These are phyloP conservation scores for Hortiboletus rubellus DNA, from an alignment of 1,284 basidiomycete genomes.

Conservation along the genomic window DNA sequence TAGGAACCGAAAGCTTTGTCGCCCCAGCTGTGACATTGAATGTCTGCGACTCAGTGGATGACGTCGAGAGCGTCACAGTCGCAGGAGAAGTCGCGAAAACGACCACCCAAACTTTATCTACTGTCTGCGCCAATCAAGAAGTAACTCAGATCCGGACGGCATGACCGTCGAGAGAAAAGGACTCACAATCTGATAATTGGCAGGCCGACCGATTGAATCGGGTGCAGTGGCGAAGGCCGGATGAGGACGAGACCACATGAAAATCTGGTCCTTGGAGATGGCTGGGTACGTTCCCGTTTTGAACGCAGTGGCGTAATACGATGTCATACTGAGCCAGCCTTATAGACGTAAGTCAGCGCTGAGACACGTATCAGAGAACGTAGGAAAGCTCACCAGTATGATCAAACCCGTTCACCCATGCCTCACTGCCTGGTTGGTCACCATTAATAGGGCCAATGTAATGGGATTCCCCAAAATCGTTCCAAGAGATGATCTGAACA, in stretches of 20 bases:
- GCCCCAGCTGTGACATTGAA: constrained; percentile 59
- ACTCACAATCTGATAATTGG: constrained; percentile 53
- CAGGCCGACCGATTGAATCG: constrained; percentile 56
- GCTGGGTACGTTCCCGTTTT: constrained; percentile 70
- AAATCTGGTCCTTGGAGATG: constrained; percentile 63
- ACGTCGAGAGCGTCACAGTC: constrained; percentile 53
- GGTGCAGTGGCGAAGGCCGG: constrained; percentile 53
- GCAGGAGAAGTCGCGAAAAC: constrained; percentile 61
- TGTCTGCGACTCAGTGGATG: constrained; percentile 44
- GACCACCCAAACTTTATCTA: constrained; percentile 65
- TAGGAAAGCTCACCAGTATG: constrained; percentile 50
- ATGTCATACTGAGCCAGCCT: constrained; percentile 66
- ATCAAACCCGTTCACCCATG: constrained; percentile 66
- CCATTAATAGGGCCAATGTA: constrained; percentile 70
- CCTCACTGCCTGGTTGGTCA: constrained; percentile 60
- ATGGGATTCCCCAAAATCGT: constrained; percentile 59
- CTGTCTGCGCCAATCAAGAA: constrained; percentile 33
- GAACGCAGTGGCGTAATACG: constrained; percentile 73
- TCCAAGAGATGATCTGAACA: constrained; percentile 65
- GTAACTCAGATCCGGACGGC: constrained; percentile 6
- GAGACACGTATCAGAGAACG: background rate
- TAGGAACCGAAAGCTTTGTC: constrained; percentile 63
- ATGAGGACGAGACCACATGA: constrained; percentile 77
- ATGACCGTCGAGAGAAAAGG: constrained; percentile 1
- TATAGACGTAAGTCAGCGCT: background rate